phyloP scores from a whole-genome alignment of 2,329 filamentous ascomycete species.

The Alternaria brassicae region DNA sequence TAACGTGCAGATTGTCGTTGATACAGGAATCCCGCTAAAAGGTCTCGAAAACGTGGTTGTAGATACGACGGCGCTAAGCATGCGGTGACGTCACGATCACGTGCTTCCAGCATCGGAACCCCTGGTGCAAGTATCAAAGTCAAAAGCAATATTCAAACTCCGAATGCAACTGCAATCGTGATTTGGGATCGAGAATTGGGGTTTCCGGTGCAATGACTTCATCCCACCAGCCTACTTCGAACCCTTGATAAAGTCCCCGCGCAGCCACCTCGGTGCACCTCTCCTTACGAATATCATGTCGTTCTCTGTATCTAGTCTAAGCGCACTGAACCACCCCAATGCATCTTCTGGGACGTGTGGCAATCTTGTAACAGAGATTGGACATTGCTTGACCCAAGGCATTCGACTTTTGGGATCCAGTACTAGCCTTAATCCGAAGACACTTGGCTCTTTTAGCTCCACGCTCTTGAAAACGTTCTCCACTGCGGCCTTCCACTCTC shows the following conservation, averaged over 20 bases:
- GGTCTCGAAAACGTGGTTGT: too few relatives aligned
- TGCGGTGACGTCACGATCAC: conserved; percentile 5
- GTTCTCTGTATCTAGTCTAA: conserved; percentile 15
- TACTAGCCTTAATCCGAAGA: conserved; percentile 14
- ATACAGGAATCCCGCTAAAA: too few relatives aligned
- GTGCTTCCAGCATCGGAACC: neutral
- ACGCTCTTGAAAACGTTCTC: conserved; percentile 15
- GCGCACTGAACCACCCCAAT: conserved; percentile 11
- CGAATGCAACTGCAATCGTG: neutral
- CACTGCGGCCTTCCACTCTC: conserved; percentile 12
- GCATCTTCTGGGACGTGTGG: conserved; percentile 16
- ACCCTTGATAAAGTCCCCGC: conserved; percentile 13
- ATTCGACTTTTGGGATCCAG: conserved; percentile 7
- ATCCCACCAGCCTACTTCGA: conserved; percentile 4
- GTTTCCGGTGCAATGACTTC: neutral
- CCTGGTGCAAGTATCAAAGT: neutral
- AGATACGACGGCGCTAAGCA: too few relatives aligned
- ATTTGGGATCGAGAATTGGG: neutral
- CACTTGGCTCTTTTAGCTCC: conserved; percentile 16
- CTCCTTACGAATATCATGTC: conserved; percentile 21
- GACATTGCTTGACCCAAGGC: conserved; percentile 16
- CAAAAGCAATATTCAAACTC: neutral
- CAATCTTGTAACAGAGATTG: conserved; percentile 15
- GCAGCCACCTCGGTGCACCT: conserved; percentile 15
- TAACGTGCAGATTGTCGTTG: too few relatives aligned